These are phyloP conservation scores for Margaritispora aquatica DNA, from an alignment of 495 filamentous ascomycete species.

Conservation along the genomic window DNA sequence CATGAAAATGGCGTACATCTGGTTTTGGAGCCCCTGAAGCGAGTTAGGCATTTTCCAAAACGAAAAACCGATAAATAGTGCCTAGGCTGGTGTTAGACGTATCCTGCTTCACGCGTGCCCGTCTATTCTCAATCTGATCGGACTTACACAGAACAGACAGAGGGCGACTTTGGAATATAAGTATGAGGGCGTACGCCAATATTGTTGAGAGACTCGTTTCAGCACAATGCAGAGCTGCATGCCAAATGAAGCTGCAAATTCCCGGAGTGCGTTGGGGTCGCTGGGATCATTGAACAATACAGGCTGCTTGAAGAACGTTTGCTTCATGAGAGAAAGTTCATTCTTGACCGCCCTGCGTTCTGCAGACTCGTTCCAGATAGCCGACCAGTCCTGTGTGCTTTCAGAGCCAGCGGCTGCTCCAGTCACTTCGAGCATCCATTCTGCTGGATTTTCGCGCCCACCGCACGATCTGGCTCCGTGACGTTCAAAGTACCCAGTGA, in stretches of 20 bases:
- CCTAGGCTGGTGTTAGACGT: conserved; percentile 29
- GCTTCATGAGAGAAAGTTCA: not conserved
- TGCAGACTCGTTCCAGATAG: not conserved
- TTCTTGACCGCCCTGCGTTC: not conserved
- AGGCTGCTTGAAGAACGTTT: not conserved
- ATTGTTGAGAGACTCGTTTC: conserved; percentile 73
- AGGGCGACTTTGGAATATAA: conserved; percentile 68
- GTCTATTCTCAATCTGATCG: conserved; percentile 59
- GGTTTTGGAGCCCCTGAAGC: conserved; percentile 76
- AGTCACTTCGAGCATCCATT: conserved; percentile 83
- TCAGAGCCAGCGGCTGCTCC: conserved; percentile 58
- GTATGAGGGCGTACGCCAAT: conserved; percentile 84
- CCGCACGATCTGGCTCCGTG: conserved; percentile 69
- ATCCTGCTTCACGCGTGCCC: no score
- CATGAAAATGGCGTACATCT: conserved; percentile 84
- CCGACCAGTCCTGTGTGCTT: conserved; percentile 69
- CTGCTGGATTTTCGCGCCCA: conserved; percentile 73
- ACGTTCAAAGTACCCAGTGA: conserved; percentile 64
- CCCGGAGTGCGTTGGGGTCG: conserved; percentile 50
- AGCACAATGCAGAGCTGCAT: conserved; percentile 48
- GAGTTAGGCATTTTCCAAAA: conserved; percentile 68
- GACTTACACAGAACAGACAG: conserved; percentile 56
- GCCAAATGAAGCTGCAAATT: conserved; percentile 49
- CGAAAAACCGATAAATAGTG: conserved; percentile 84
- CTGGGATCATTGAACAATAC: conserved; percentile 52